Evolutionary conservation across 257 asterid species (phyloP).

Genomic region (Solanum rostratum): DNA sequence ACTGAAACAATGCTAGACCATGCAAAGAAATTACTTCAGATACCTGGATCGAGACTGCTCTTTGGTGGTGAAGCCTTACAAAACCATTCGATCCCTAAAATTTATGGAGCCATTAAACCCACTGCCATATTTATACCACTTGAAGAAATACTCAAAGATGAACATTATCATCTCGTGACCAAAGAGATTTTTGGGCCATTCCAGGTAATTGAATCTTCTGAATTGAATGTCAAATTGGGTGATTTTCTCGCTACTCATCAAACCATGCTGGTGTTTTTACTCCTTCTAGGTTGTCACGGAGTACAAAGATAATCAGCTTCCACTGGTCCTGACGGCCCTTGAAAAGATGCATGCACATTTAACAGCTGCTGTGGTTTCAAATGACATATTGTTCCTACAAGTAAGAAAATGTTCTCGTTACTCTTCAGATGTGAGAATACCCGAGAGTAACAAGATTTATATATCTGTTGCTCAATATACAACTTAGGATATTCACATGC

Average conservation of each 20-base stretch:
- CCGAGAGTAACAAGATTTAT: not conserved
- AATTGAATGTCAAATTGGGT: not conserved
- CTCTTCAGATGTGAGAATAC: not conserved
- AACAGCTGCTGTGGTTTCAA: conserved; percentile 94
- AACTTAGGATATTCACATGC: not conserved
- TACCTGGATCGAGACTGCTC: conserved; percentile 71
- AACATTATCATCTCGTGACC: conserved; percentile 62
- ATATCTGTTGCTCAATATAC: not conserved
- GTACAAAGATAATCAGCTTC: conserved; percentile 59
- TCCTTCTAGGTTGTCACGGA: conserved; percentile 55
- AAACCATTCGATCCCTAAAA: conserved; percentile 69
- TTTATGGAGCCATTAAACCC: conserved; percentile 92
- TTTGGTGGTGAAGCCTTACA: conserved; percentile 80
- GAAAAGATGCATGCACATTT: conserved; percentile 94
- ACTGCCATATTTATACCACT: conserved; percentile 93
- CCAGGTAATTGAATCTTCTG: conserved; percentile 42
- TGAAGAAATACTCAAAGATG: conserved; percentile 62
- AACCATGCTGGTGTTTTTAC: not conserved
- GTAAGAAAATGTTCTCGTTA: conserved; percentile 22
- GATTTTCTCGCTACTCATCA: not conserved
- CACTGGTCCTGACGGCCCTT: conserved; percentile 51
- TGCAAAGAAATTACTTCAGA: conserved; percentile 53
- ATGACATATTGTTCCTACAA: conserved; percentile 66
- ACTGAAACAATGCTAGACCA: conserved; percentile 81
- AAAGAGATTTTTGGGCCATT: conserved; percentile 91